Percentiles rank a stretch among this genome's conserved stretches.
Conservation (phyloP, 108 stramenopile species). For the Pseudonitzschia pungens region DNA sequence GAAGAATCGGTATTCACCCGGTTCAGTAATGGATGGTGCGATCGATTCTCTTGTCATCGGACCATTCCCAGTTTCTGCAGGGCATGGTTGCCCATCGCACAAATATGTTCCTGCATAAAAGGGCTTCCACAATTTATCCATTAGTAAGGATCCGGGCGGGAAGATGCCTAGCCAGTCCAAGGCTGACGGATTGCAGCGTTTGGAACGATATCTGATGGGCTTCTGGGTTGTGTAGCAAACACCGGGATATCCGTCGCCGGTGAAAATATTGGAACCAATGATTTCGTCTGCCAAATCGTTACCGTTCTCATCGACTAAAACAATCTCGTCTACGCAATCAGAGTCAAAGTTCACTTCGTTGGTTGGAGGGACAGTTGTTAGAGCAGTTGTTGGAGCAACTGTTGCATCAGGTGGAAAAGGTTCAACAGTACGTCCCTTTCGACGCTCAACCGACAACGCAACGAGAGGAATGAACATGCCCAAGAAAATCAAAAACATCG, state of each 20-base stretch:
- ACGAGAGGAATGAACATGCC: conserved; percentile 8
- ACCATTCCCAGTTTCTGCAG: neutral
- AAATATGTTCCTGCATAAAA: neutral
- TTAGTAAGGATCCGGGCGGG: neutral
- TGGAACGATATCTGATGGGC: neutral
- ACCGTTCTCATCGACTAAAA: neutral
- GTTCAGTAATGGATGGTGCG: neutral
- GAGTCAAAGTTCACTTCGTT: neutral
- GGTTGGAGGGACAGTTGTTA: neutral
- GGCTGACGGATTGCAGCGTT: neutral
- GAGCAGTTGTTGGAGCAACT: neutral
- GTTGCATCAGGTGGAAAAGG: conserved; percentile 3
- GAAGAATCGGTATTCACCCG: conserved; percentile 10
- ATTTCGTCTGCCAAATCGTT: neutral
- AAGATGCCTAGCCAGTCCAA: neutral
- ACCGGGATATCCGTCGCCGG: neutral
- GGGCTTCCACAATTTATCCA: neutral
- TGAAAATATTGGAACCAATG: neutral
- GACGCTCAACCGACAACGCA: neutral
- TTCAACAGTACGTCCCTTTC: neutral
- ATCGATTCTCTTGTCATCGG: neutral
- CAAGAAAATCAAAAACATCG: conserved; percentile 8
- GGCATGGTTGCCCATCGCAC: neutral
- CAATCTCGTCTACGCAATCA: conserved; percentile 7
- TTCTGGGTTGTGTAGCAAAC: neutral